Base-by-base conservation (phyloP, 202 grass and related monocot species). In the Elaeis oleifera region DNA sequence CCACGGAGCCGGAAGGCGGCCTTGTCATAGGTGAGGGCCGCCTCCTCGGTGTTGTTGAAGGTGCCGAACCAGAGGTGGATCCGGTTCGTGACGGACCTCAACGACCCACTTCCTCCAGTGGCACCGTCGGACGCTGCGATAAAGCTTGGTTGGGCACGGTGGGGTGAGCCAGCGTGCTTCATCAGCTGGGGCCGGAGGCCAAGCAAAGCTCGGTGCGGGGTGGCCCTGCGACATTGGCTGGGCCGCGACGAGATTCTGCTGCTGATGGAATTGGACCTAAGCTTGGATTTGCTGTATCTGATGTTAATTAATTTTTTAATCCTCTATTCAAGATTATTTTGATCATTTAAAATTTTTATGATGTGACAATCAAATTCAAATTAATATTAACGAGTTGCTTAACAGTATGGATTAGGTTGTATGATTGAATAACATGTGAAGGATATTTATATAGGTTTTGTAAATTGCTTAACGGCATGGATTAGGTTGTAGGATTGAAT, bases 41-140 rank as follows among this genome's bases (percentile, higher is more conserved):
- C 94, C 69, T 94, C 88, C 80, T 94, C 85, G 44, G 94, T 85
- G 48, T 83, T 87, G 88, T 99, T 88, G 80, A 99, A 99, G 75
- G 94, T 99, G 53, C 94, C 94, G 17, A 99, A 88, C 94, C 94
- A 99, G 24, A 99, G 81, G 29, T 88, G 83, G 13, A 83, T 94
- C 50, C 94, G 88, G 94, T 94, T 99, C 82, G 56, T 94, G 85
- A 50, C 94, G 88, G 63, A 99, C 94, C 94, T 99, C 94, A 65
- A 88, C 94, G 65, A 99, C 94, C 94, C 94, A 99, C 82, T 99
- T 99, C 28, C 94, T 88, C 94, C 88, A 99, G 85, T 99, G 94
- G 1, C 94, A 80, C 88, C 94, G 94, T 26, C 94, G 77, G 48
- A 99, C 94, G 14, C 94, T 88, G 24, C 94, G 94, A 77, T 99